phyloP scores from a whole-genome alignment of 768 basidiomycete species.

The Pleurotus tuber-regium region DNA sequence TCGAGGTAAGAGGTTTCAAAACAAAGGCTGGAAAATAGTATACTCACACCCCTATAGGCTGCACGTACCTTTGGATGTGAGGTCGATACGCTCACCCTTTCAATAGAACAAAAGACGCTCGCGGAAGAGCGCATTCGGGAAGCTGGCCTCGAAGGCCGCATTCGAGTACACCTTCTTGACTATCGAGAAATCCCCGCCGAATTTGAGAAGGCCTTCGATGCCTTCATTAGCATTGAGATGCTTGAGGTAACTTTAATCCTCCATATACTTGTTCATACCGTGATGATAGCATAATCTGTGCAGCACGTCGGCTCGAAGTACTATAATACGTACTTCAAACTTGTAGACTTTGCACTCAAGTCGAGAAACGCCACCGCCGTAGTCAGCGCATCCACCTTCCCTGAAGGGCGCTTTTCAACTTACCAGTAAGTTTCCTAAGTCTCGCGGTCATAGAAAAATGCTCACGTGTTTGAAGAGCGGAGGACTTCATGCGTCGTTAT shows the following conservation, averaged over 20 bases:
- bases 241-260: slow-evolving; percentile 51
- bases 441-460: slow-evolving; percentile 6
- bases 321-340: slow-evolving; percentile 71
- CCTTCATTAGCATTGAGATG: slow-evolving; percentile 80
- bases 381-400: slow-evolving; percentile 68
- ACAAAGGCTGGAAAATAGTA: background rate
- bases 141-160: slow-evolving; percentile 65
- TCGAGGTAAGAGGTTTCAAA: slow-evolving; percentile 55
- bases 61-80: slow-evolving; percentile 72
- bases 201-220: slow-evolving; percentile 79
- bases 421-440: slow-evolving; percentile 60
- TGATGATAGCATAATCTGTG: no score
- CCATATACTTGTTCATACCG: no score
- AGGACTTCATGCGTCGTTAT: slow-evolving; percentile 85
- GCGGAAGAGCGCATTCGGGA: slow-evolving; percentile 80
- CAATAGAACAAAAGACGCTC: slow-evolving; percentile 81
- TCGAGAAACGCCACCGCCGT: slow-evolving; percentile 64
- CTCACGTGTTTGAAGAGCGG: slow-evolving; percentile 40
- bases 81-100: slow-evolving; percentile 88
- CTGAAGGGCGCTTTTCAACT: slow-evolving; percentile 61
- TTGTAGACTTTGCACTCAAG: slow-evolving; percentile 78
- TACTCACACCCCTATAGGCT: slow-evolving; percentile 41
- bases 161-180: slow-evolving; percentile 87
- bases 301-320: slow-evolving; percentile 54
- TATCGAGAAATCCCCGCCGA: slow-evolving; percentile 84